These are phyloP conservation scores for Phytophthora cactorum DNA, from an alignment of 352 stramenopile species.

Conservation along the genomic window DNA sequence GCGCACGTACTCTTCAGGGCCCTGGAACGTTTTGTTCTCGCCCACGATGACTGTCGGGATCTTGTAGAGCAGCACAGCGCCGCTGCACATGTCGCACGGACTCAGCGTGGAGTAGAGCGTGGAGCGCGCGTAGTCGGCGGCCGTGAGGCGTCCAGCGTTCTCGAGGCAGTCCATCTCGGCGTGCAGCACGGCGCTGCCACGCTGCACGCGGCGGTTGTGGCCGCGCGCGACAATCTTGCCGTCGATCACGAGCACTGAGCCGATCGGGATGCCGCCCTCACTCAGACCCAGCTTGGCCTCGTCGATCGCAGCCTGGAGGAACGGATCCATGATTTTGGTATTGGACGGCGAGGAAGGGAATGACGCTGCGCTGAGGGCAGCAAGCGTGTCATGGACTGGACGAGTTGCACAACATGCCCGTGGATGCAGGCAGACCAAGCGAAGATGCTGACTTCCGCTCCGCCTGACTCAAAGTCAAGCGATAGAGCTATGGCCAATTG, in stretches of 20 bases:
- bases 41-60: slow-evolving; percentile 51
- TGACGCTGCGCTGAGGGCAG: slow-evolving; percentile 5
- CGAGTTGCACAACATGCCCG: neutral
- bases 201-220: slow-evolving; percentile 50
- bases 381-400: neutral
- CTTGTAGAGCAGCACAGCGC: slow-evolving; percentile 53
- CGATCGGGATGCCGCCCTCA: slow-evolving; percentile 50
- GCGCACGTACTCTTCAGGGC: slow-evolving; percentile 41
- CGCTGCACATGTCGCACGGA: slow-evolving; percentile 52
- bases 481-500: neutral
- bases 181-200: slow-evolving; percentile 44
- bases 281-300: slow-evolving; percentile 35
- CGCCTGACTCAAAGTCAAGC: too few relatives aligned
- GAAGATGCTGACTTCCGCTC: neutral
- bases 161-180: slow-evolving; percentile 54
- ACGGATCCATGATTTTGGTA: slow-evolving; percentile 29
- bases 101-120: slow-evolving; percentile 55
- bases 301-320: slow-evolving; percentile 38
- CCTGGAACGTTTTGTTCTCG: slow-evolving; percentile 53
- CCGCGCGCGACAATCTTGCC: slow-evolving; percentile 42
- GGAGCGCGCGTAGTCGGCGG: slow-evolving; percentile 39
- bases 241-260: slow-evolving; percentile 42
- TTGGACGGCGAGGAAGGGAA: slow-evolving; percentile 7
- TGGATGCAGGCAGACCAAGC: too few relatives aligned
- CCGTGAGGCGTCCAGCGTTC: slow-evolving; percentile 37